Evolutionary conservation across 2,329 filamentous ascomycete genomes (phyloP), one percentile per base, ranked within the genome.

Genomic region (Trichoderma brevicompactum): DNA sequence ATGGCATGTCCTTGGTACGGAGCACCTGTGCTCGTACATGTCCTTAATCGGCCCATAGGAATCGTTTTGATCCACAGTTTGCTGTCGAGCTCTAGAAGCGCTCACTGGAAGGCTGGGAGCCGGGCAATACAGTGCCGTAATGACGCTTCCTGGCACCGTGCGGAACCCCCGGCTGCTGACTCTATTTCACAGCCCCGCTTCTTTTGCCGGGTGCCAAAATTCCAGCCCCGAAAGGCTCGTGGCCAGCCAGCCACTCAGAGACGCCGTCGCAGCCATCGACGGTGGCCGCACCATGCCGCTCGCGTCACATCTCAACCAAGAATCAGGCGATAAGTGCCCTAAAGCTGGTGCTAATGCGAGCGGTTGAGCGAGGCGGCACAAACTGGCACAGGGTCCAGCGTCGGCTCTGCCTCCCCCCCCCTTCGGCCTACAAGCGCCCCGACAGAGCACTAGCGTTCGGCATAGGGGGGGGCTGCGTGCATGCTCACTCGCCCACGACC

Each of bases 1-100:
- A 49, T 28, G 23, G 23, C 23, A 28, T 28, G 23, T 28, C 23
- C 23, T 28, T 28, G 23, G 56, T 60, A 59, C 43, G 46, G 59
- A 62, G 46, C 28, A 34, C 36, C n/a, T 17, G 54, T 52, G 23
- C 23, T 28, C 23, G 23, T 28, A 52, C 48, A 53, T 52, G 48
- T 50, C 58, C 38, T 62, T 49, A 62, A 62, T 62, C 59, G 59
- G 59, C 59, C 59, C 59, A 62, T 62, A 40, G 19, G 38, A 19
- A 44, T 19, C 38, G n/a, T n/a, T n/a, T n/a, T 19, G 59, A 36
- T 41, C 59, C 59, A 44, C 59, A 36, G n/a, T 7, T 38, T 48
- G 23, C 28, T 62, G 48, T 53, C 48, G 48, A 62, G 48, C 23
- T 34, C 44, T 34, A 38, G 38, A 6, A 10, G 34, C 2, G n/a